These are phyloP conservation scores for Synchytrium microbalum DNA, from an alignment of 371 early-diverging fungal species.

Conservation along the genomic window DNA sequence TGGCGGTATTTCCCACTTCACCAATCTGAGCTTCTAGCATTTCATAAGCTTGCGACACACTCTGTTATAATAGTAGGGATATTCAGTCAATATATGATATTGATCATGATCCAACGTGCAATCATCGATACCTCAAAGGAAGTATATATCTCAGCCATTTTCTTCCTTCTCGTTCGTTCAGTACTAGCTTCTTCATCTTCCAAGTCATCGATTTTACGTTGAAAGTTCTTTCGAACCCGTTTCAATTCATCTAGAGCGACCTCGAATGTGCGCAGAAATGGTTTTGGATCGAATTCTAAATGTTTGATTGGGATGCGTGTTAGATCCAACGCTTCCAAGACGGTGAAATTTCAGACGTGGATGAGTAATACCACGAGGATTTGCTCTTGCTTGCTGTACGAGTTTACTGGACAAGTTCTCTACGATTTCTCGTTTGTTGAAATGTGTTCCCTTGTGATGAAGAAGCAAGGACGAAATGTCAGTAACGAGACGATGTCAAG, in stretches of 20 bases:
- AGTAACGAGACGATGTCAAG: too few relatives aligned
- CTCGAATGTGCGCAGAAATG: slow-evolving; percentile 86
- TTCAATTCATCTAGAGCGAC: slow-evolving; percentile 71
- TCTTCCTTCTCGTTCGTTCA: slow-evolving; percentile 65
- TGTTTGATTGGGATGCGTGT: too few relatives aligned
- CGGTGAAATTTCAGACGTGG: not conserved
- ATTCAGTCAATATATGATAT: slow-evolving; percentile 18
- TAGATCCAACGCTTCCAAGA: not conserved
- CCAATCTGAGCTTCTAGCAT: slow-evolving; percentile 76
- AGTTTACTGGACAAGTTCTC: slow-evolving; percentile 5
- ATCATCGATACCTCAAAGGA: slow-evolving; percentile 57
- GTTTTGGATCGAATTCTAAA: slow-evolving; percentile 56
- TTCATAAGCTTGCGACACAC: slow-evolving; percentile 69
- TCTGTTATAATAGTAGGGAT: slow-evolving; percentile 37
- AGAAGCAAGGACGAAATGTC: too few relatives aligned
- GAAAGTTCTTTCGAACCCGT: slow-evolving; percentile 62
- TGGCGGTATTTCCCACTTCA: slow-evolving; percentile 91
- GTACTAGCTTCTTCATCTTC: slow-evolving; percentile 66
- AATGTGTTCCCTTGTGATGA: not conserved
- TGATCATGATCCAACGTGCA: slow-evolving; percentile 2
- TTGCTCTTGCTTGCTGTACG: not conserved
- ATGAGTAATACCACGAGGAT: not conserved
- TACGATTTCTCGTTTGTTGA: not conserved
- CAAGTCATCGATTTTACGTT: slow-evolving; percentile 70
- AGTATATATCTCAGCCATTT: slow-evolving; percentile 58